Base-by-base conservation (phyloP, 163 green algal species). In the Trebouxiophyceae sp. region DNA sequence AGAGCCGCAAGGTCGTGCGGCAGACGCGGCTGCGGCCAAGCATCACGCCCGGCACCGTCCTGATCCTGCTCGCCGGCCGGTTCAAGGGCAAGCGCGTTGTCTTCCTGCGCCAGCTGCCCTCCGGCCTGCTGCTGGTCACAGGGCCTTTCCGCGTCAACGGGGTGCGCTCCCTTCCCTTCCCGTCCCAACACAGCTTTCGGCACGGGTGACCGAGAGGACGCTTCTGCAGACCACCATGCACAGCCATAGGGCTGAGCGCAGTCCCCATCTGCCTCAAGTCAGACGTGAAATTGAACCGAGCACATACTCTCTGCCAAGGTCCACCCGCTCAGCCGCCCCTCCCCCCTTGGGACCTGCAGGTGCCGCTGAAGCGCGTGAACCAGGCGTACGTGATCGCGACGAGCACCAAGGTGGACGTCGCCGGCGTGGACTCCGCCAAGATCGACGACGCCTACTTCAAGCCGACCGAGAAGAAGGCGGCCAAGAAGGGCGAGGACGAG, bases 81-180 rank as follows among this genome's bases (percentile, higher is more conserved):
- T 97, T 98, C 86, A 99, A 98, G 90, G 93, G 93, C 71, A 97
- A 96, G 90, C 85, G 95, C 64, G 91, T 96, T 50, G 84, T 99
- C 5, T 98, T 95, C 89, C 84, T 99, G 50, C 80, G 83, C 57
- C 92, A 99, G 89, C 91, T 98, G 65, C 79, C 77, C 12, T 93
- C 83, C 34, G 89, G 94, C 32, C 84, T 99, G 68, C 86, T 99
- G 63, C 84, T 99, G 33, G 89, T 99, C 34, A 95, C 89, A 55
- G 93, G 93, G 1, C 91, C 91, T 34, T 97, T 93, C 84, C 87
- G 89, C 72, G 72, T 97, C 64, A 99, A 99, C 79, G 93, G 94
- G 66, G 93, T 98, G 50, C 45, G 61, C 19, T 50, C 12, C 39
- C 19, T 12, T 50, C 19, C 19, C 39, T 50, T 16, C 39, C n/a